Conservation (phyloP, 2,329 filamentous ascomycete genomes). For the Arthrobotrys iridis region DNA sequence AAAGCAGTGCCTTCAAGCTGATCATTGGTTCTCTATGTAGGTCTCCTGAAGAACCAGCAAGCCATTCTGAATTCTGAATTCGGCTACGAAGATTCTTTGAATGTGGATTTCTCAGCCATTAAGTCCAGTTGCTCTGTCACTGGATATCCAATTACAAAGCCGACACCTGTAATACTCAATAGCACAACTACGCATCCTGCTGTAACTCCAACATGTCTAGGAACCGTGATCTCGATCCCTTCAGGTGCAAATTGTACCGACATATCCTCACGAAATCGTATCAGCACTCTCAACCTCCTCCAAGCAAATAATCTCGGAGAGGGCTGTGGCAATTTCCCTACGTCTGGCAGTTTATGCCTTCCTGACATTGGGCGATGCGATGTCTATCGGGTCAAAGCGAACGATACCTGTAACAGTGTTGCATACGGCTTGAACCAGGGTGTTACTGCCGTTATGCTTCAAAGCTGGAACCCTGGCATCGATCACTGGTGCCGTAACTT, state of each 20-base stretch:
- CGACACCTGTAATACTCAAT: slow-evolving; percentile 38
- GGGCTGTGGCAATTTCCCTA: slow-evolving; percentile 55
- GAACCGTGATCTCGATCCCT: slow-evolving; percentile 36
- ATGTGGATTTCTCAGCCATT: slow-evolving; percentile 33
- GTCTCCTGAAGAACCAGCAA: slow-evolving; percentile 39
- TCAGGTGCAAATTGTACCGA: slow-evolving; percentile 40
- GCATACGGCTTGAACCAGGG: slow-evolving; percentile 45
- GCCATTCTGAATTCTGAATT: slow-evolving; percentile 30
- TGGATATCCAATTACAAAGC: slow-evolving; percentile 30
- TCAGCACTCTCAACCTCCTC: slow-evolving; percentile 54
- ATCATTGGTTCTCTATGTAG: slow-evolving; percentile 6
- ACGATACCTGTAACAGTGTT: slow-evolving; percentile 56
- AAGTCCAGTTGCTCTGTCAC: slow-evolving; percentile 41
- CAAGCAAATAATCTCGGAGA: slow-evolving; percentile 56
- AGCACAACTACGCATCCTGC: slow-evolving; percentile 25
- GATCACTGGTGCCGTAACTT: slow-evolving; percentile 56
- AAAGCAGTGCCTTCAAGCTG: not conserved
- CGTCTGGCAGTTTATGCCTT: slow-evolving; percentile 55
- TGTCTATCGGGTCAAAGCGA: slow-evolving; percentile 53
- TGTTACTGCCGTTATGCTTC: slow-evolving; percentile 55
- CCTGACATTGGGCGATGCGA: slow-evolving; percentile 54
- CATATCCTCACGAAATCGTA: slow-evolving; percentile 39
- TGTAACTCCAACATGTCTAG: slow-evolving; percentile 38
- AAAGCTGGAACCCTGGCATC: slow-evolving; percentile 58
- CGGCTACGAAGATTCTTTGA: slow-evolving; percentile 34